phyloP scores from a whole-genome alignment of 2,329 filamentous ascomycete genomes.

The Fusarium subglutinans region DNA sequence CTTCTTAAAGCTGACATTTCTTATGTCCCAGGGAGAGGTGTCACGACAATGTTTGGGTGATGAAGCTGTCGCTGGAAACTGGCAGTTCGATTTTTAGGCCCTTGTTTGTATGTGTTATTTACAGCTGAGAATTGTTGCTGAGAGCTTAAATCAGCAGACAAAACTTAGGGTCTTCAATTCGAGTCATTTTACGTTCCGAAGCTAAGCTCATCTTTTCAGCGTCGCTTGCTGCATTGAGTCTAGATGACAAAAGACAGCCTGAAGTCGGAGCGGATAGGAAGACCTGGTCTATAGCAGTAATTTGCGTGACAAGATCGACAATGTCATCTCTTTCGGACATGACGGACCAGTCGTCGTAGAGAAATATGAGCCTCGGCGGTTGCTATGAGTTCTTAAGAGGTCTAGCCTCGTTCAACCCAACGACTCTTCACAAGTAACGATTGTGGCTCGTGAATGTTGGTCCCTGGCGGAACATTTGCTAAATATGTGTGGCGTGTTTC shows the following conservation, averaged over 20 bases:
- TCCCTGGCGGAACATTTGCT: background rate
- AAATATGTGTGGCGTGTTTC: background rate
- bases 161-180: no score
- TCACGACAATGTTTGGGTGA: no score
- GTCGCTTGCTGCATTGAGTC: background rate
- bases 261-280: rapidly evolving
- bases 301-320: rapidly evolving
- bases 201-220: background rate
- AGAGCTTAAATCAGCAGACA: no score
- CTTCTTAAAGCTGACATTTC: no score
- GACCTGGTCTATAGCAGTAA: no score
- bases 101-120: no score
- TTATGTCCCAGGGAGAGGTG: no score
- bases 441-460: background rate
- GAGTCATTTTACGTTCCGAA: background rate
- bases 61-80: no score
- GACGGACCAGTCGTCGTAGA: background rate
- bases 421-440: background rate
- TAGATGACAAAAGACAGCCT: rapidly evolving
- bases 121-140: no score
- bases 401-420: background rate
- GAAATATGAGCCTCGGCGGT: background rate
- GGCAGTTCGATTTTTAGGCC: no score
- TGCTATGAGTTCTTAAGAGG: background rate
- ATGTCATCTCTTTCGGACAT: background rate